Evolutionary conservation across 306 rosid species (phyloP).

Genomic region (Rosa lucieae): DNA sequence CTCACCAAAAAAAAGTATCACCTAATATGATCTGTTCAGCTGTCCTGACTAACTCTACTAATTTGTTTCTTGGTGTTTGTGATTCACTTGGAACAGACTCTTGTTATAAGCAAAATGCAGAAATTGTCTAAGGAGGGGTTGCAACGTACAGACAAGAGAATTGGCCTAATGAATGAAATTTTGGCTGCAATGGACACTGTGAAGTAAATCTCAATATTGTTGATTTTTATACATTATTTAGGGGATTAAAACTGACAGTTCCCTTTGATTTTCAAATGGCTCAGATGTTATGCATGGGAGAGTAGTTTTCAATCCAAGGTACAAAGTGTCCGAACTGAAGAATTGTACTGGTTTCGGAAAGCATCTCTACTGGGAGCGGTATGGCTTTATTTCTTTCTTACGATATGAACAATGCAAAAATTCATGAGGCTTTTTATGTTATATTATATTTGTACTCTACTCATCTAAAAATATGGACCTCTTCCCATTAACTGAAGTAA

Average conservation of each 20-base stretch:
- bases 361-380: constrained; percentile 90
- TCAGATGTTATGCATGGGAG: constrained; percentile 98
- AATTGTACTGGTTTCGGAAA: constrained; percentile 81
- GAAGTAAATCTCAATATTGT: constrained; percentile 55
- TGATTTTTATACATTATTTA: neutral
- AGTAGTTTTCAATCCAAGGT: constrained; percentile 90
- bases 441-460: neutral
- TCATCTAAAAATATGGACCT: neutral
- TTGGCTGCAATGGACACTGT: constrained; percentile 98
- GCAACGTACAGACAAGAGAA: constrained; percentile 95
- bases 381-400: constrained; percentile 29
- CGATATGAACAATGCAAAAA: neutral
- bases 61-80: neutral
- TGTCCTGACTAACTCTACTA: neutral
- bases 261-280: constrained; percentile 39
- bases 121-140: constrained; percentile 81
- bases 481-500: neutral
- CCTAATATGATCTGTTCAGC: neutral
- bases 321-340: constrained; percentile 60
- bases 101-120: constrained; percentile 82
- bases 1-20: neutral
- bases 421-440: neutral
- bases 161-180: constrained; percentile 96
- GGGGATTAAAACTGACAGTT: constrained; percentile 24
- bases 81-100: constrained; percentile 53